A percentile compares a stretch with the other conserved stretches of the same genome.
Evolutionary conservation across 306 rosid species (phyloP).

Genomic region (Cicer yamashitae): DNA sequence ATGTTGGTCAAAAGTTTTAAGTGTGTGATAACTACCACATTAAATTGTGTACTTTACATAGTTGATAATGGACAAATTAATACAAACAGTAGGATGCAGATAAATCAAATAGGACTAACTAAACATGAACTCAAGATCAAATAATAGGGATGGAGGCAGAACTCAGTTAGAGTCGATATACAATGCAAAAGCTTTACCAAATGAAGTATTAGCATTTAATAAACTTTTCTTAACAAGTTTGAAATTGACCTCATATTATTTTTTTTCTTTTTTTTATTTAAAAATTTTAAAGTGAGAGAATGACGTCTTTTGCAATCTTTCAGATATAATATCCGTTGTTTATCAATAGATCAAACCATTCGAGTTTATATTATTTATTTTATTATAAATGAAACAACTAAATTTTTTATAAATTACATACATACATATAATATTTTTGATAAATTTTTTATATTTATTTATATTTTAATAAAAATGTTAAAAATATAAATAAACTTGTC

Average conservation of each 20-base stretch:
- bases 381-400: no score
- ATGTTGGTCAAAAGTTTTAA: constrained; percentile 46
- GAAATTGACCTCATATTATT: constrained; percentile 27
- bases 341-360: no score
- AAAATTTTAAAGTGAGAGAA: no score
- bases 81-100: constrained; percentile 26
- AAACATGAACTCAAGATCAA: neutral
- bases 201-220: constrained; percentile 11
- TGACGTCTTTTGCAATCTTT: no score
- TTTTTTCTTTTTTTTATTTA: no score
- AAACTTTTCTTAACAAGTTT: constrained; percentile 13
- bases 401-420: no score
- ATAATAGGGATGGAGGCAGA: constrained; percentile 14
- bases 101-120: constrained; percentile 39
- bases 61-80: constrained; percentile 47
- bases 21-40: constrained; percentile 34
- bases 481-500: no score
- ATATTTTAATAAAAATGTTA: no score
- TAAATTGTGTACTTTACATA: constrained; percentile 43
- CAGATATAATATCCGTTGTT: no score
- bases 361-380: no score
- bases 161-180: constrained; percentile 6
- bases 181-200: constrained; percentile 26
- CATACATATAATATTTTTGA: no score
- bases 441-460: no score